Percentiles rank a stretch among this genome's conserved stretches.
These are phyloP conservation scores for Dioscorea cayenensis DNA, from an alignment of 116 monocot genomes.

Conservation along the genomic window DNA sequence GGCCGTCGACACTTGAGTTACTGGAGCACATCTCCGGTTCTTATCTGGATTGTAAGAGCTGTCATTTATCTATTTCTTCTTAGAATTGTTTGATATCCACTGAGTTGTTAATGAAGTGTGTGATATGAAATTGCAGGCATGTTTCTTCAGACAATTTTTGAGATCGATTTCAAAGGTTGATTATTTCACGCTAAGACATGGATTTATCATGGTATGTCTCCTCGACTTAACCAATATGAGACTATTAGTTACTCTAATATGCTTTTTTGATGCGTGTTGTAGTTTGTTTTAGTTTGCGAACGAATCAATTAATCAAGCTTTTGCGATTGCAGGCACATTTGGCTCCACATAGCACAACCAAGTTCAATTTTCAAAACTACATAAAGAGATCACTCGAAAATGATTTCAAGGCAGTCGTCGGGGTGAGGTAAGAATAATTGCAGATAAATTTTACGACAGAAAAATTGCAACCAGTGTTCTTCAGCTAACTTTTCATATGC, in stretches of 20 bases:
- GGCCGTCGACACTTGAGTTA: slow-evolving; percentile 29
- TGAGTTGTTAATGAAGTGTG: no score
- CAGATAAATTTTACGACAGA: not conserved
- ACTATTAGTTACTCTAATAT: no score
- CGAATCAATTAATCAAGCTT: not conserved
- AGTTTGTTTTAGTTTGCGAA: no score
- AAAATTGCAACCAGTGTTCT: not conserved
- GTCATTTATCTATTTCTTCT: not conserved
- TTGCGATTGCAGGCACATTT: slow-evolving; percentile 33
- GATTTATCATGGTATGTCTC: slow-evolving; percentile 34
- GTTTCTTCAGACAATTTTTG: slow-evolving; percentile 42
- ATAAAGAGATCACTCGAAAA: slow-evolving; percentile 37
- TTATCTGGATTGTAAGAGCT: slow-evolving; percentile 41
- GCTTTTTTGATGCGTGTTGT: no score
- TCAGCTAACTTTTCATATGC: not conserved
- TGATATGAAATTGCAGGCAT: slow-evolving; percentile 9
- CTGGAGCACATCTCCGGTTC: slow-evolving; percentile 36
- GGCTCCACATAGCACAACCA: slow-evolving; percentile 24
- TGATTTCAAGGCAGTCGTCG: slow-evolving; percentile 50
- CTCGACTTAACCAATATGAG: no score
- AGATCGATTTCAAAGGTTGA: slow-evolving; percentile 38
- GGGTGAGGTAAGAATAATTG: slow-evolving; percentile 26
- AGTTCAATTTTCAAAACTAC: slow-evolving; percentile 41
- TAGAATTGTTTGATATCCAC: not conserved
- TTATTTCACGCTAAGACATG: slow-evolving; percentile 38